Evolutionary conservation across 768 basidiomycete genomes (phyloP).

Genomic region (Paxillus involutus): DNA sequence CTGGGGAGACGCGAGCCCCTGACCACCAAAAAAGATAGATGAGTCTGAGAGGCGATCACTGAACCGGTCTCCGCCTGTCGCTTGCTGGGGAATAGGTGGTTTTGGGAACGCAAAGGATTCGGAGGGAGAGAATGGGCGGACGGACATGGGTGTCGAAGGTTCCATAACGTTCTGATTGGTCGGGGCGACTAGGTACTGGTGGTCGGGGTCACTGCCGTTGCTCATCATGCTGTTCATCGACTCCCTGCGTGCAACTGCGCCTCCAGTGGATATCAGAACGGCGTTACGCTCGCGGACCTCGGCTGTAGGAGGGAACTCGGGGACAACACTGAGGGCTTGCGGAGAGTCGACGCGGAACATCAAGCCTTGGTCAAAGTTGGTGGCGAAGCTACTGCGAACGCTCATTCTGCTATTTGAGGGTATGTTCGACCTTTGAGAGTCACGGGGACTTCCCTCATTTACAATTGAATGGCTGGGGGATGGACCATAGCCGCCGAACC

Average conservation of each 20-base stretch:
- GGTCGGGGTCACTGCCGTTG: constrained; percentile 32
- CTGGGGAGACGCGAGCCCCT: neutral
- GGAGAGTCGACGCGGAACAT: constrained; percentile 22
- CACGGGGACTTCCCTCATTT: constrained; percentile 10
- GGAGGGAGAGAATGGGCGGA: constrained; percentile 64
- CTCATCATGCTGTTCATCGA: constrained; percentile 43
- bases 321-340: constrained; percentile 19
- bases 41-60: neutral
- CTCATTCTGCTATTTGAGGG: constrained; percentile 26
- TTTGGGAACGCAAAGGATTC: constrained; percentile 71
- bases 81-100: constrained; percentile 40
- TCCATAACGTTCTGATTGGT: constrained; percentile 14
- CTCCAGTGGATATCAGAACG: constrained; percentile 23
- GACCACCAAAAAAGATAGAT: neutral
- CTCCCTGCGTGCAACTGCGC: constrained; percentile 26
- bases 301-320: constrained; percentile 53
- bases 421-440: constrained; percentile 13
- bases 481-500: constrained; percentile 32
- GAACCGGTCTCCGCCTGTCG: neutral
- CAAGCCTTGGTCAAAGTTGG: constrained; percentile 50
- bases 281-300: constrained; percentile 45
- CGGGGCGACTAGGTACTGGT: constrained; percentile 42
- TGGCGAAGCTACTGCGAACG: constrained; percentile 63
- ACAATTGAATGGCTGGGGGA: constrained; percentile 4
- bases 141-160: constrained; percentile 53